Conservation (phyloP, 306 rosid species). For the Fagus crenata region DNA sequence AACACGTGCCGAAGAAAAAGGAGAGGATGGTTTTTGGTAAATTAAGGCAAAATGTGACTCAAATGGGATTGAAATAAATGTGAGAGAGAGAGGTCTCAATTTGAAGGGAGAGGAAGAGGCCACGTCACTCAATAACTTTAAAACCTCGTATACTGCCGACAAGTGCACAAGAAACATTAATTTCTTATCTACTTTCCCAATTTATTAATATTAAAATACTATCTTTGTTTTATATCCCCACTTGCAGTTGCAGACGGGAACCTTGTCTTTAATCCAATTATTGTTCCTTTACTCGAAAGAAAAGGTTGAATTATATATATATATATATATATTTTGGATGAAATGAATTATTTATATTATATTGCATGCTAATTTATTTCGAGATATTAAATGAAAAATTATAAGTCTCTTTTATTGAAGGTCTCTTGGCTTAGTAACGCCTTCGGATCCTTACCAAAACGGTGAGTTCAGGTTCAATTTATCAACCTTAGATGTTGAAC, state of each 20-base stretch:
- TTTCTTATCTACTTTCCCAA: constrained; percentile 22
- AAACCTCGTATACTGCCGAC: constrained; percentile 51
- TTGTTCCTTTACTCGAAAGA: neutral
- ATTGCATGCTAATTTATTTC: no score
- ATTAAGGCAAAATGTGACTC: neutral
- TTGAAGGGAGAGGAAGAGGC: constrained; percentile 36
- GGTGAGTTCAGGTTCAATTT: no score
- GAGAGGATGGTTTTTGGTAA: constrained; percentile 9
- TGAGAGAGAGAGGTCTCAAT: neutral
- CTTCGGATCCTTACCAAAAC: no score
- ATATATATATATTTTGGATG: no score
- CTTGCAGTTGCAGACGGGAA: constrained; percentile 20
- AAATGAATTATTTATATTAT: no score
- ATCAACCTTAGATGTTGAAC: no score
- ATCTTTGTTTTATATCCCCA: constrained; percentile 16
- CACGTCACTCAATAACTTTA: constrained; percentile 28
- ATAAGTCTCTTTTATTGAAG: no score
- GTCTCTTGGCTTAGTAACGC: no score
- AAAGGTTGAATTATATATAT: neutral
- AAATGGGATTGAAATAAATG: neutral
- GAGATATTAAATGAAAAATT: no score
- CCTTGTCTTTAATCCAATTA: constrained; percentile 8
- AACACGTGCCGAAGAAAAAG: no score
- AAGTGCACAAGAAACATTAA: constrained; percentile 16
- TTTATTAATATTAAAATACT: neutral